Conservation (phyloP, 805 yeast genomes). For the Candida lessepsii region DNA sequence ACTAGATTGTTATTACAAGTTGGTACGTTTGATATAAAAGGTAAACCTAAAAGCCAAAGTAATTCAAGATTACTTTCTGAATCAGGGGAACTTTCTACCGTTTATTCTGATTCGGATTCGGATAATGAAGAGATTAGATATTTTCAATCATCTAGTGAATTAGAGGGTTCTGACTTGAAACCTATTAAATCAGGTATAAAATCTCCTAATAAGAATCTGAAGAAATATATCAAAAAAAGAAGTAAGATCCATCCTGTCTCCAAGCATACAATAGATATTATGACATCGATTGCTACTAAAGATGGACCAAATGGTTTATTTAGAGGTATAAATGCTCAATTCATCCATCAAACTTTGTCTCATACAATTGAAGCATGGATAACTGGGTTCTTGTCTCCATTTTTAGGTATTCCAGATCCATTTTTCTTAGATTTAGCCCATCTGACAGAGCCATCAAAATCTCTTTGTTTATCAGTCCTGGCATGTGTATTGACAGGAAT, state of each 20-base stretch:
- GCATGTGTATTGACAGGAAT: slow-evolving; percentile 75
- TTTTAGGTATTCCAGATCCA: slow-evolving; percentile 84
- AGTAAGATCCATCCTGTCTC: slow-evolving; percentile 54
- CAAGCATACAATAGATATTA: slow-evolving; percentile 63
- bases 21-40: slow-evolving; percentile 52
- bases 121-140: slow-evolving; percentile 33
- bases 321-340: slow-evolving; percentile 76
- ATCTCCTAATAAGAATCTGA: slow-evolving; percentile 7
- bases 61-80: slow-evolving; percentile 16
- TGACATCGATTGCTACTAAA: slow-evolving; percentile 59
- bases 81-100: slow-evolving; percentile 11
- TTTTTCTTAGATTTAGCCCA: slow-evolving; percentile 78
- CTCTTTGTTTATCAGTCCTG: slow-evolving; percentile 64
- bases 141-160: slow-evolving; percentile 24
- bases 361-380: slow-evolving; percentile 88
- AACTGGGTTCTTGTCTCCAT: slow-evolving; percentile 81
- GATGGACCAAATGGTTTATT: slow-evolving; percentile 73
- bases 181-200: slow-evolving; percentile 3
- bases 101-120: slow-evolving; percentile 17
- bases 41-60: slow-evolving; percentile 11
- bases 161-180: slow-evolving; percentile 7
- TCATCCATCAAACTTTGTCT: slow-evolving; percentile 69
- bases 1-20: slow-evolving; percentile 77
- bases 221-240: slow-evolving; percentile 10
- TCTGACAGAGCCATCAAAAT: slow-evolving; percentile 69